Evolutionary conservation across 1,139 yeast species (phyloP), one percentile per base, ranked within the genome.

Genomic region (Candida tetrigidarum): DNA sequence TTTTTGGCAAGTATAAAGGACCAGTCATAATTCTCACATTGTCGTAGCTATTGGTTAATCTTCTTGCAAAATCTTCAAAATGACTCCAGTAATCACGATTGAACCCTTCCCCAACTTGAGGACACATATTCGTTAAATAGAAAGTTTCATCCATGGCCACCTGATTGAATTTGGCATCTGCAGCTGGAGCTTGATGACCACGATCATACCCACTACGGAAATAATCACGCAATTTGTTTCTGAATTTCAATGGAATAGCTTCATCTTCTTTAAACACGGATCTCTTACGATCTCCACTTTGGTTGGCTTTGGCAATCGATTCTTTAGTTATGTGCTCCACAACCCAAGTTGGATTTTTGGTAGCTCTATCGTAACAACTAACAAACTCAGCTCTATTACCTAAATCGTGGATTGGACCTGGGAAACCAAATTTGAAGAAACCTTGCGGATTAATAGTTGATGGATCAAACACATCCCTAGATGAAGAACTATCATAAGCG

Each of bases 131-230:
- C 16, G 96, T 83, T 56, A 95, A 71, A 53, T 74, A 81, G 57
- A 93, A 93, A 0, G 99, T 95, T 64, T 92, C 96, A 63, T 93
- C 86, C 97, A 95, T 92, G 10, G 98, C 98, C 18, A 66, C 58
- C 64, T 93, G 99, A 28, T 83, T 81, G 66, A 80, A 93, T 62
- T 90, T 91, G 30, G 98, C 97, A 64, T 93, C 89, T 0, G 99
- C 99, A 4, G 99, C 99, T 2, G 99, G 98, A 0, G 97, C 97
- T 59, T 88, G 89, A 64, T 93, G 99, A 3, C 99, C 99, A 53
- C 99, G 74, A 62, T 93, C 99, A 65, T 89, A 93, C 1, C 99
- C 99, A 41, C 96, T 85, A 53, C 98, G 80, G 73, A 92, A 92
- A 64, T 86, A 93, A 66, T 95, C 98, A 50, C 84, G 76, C 48